Evolutionary conservation across 73 alveolate genomes (phyloP).

Genomic region (Tetrahymena borealis): DNA sequence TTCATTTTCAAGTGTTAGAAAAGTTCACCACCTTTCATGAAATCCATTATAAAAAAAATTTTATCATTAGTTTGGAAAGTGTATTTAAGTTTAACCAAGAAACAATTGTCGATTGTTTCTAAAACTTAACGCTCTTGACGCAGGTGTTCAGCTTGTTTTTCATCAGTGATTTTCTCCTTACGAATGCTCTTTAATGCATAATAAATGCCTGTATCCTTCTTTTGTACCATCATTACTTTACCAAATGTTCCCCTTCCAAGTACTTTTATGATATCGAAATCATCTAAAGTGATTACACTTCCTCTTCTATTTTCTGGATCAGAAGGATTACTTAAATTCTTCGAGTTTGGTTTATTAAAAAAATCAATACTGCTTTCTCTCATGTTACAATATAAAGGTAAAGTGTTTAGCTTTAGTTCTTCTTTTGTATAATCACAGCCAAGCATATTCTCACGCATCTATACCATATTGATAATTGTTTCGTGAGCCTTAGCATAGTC

Average conservation of each 20-base stretch:
- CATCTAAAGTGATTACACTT: constrained; percentile 37
- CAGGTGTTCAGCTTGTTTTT: constrained; percentile 8
- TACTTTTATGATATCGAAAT: constrained; percentile 68
- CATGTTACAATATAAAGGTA: neutral
- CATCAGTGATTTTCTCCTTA: neutral
- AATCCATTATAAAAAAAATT: constrained; percentile 86
- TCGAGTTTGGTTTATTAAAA: neutral
- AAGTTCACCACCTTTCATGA: constrained; percentile 77
- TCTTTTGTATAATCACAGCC: neutral
- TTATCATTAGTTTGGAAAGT: constrained; percentile 80
- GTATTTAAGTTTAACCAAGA: constrained; percentile 73
- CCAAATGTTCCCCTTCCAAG: constrained; percentile 94
- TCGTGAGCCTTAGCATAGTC: constrained; percentile 3
- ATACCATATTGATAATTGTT: neutral
- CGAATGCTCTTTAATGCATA: constrained; percentile 32
- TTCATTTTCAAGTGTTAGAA: constrained; percentile 53
- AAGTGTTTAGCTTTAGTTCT: constrained; percentile 3
- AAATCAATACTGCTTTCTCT: neutral
- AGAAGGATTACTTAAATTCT: neutral
- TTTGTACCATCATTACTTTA: constrained; percentile 77
- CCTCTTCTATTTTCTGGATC: neutral
- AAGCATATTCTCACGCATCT: constrained; percentile 7
- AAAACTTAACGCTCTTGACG: constrained; percentile 59
- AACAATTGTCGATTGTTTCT: constrained; percentile 62
- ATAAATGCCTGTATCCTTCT: constrained; percentile 29